Percentiles rank a stretch among this genome's conserved stretches.
Conservation (phyloP, 176 grass and related monocot species). For the maize (Zea mays) region Zm-B73-REFERENCE-NAM-5.0 NC_050098.1:6907001-6907500, state of each 20-base stretch:
- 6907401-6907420: not conserved
- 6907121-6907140: too few species aligned
- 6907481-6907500: too few species aligned
- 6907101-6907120: too few species aligned
- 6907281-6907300: not conserved
- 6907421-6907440: not conserved
- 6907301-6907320: not conserved
- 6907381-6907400: not conserved
- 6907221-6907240: not conserved
- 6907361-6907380: not conserved
- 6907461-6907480: not conserved
- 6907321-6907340: not conserved
- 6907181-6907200: not conserved
- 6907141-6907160: too few species aligned
- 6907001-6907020: too few species aligned
- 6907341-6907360: not conserved
- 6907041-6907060: too few species aligned
- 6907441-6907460: not conserved
- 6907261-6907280: not conserved
- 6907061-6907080: too few species aligned
- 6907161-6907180: too few species aligned
- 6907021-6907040: too few species aligned
- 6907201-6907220: not conserved
- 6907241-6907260: too few species aligned
- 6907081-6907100: too few species aligned